Base-by-base conservation (phyloP, 2,329 filamentous ascomycete species). In the Lecanicillium sp. region DNA sequence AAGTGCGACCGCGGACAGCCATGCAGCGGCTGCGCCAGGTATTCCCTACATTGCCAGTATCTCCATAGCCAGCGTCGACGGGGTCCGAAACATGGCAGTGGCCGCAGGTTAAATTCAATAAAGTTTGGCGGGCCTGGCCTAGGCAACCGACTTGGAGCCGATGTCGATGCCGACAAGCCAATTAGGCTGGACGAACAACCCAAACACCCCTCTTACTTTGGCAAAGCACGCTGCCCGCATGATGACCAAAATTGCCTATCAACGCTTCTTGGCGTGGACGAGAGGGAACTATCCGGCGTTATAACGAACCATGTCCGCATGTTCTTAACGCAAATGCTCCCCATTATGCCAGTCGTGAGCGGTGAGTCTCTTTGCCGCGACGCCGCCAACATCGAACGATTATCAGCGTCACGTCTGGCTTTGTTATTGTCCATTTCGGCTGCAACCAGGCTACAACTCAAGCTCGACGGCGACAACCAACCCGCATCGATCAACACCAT, bases 321-420 rank as follows among this genome's bases (percentile, higher is more conserved):
- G 24, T 63, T 63, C 37, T 52, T 62, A 10, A 55, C 54, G 15
- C 52, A 57, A 17, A 48, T 63, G 14, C 61, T 60, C 29, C 61
- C 61, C 1, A 63, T 63, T 4, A 62, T 63, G 60, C 61, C 61
- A n/a, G 59, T 60, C 1, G 48, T 63, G 7, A 53, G 61, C 21
- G 58, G 55, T 19, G 51, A 60, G 5, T 58, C 60, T 17, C 51
- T 63, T n/a, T 44, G 62, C 3, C 29, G 53, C 10, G 61, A 63
- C 37, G 58, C 59, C 11, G 39, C 52, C 12, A 53, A 55, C 9
- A 35, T 62, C 11, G 54, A 59, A 3, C 51, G 55, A n/a, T 29
- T 63, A 3, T 37, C 59, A 0, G 57, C 59, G 1, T 54, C 58
- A 10, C 48, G 60, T 26, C 62, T 63, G 30, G 58, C 58, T 20